These are phyloP conservation scores for Wickerhamomyces queroliae DNA, from an alignment of 805 yeast species.

Conservation along the genomic window DNA sequence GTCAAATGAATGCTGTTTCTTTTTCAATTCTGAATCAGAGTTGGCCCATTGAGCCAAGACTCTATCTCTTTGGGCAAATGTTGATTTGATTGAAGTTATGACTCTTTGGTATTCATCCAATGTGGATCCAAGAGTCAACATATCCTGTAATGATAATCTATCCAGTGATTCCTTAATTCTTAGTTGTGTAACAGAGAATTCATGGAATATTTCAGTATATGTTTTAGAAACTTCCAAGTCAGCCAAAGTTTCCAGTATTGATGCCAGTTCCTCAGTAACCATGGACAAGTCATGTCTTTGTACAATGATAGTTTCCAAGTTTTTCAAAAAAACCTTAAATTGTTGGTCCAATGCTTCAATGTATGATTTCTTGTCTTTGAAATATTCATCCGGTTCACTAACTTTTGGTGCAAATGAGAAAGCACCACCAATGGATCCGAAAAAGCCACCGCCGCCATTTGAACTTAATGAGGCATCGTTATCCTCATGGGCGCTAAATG, in stretches of 20 bases:
- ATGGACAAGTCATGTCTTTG: constrained; percentile 72
- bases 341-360: constrained; percentile 70
- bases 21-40: constrained; percentile 43
- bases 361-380: constrained; percentile 61
- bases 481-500: constrained; percentile 20
- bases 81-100: constrained; percentile 66
- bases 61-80: constrained; percentile 70
- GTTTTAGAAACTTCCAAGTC: constrained; percentile 68
- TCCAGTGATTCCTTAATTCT: constrained; percentile 70
- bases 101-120: constrained; percentile 82
- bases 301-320: constrained; percentile 65
- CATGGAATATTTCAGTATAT: constrained; percentile 55
- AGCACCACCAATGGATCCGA: constrained; percentile 61
- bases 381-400: constrained; percentile 74
- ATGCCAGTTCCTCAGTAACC: constrained; percentile 63
- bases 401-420: constrained; percentile 64
- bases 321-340: constrained; percentile 59
- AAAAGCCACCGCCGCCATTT: constrained; percentile 45
- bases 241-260: constrained; percentile 52
- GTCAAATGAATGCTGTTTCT: constrained; percentile 41
- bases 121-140: constrained; percentile 79
- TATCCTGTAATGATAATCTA: constrained; percentile 77
- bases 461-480: constrained; percentile 26
- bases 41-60: constrained; percentile 39
- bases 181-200: constrained; percentile 67